Percentiles rank a stretch among this genome's conserved stretches.
phyloP scores from a whole-genome alignment of 805 yeast species.

The Torulaspora maleeae region DNA sequence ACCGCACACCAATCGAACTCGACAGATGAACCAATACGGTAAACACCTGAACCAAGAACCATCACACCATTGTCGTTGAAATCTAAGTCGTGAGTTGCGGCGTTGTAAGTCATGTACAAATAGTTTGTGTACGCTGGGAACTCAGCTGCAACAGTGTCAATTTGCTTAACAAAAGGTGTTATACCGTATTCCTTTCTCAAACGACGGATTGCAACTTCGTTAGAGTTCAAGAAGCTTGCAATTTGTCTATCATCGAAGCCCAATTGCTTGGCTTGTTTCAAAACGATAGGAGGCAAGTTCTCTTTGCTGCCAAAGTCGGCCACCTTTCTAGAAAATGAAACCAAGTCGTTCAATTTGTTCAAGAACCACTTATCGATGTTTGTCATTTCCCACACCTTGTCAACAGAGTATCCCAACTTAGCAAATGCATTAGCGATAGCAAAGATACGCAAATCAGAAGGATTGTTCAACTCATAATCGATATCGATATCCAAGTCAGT shows the following conservation, averaged over 20 bases:
- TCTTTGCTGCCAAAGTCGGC: slow-evolving; percentile 50
- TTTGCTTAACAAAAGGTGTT: slow-evolving; percentile 90
- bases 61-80: slow-evolving; percentile 91
- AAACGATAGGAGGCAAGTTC: slow-evolving; percentile 54
- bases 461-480: slow-evolving; percentile 89
- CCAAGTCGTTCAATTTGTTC: slow-evolving; percentile 73
- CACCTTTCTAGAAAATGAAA: slow-evolving; percentile 62
- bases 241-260: slow-evolving; percentile 97
- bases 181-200: slow-evolving; percentile 82
- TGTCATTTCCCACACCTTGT: slow-evolving; percentile 85
- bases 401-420: slow-evolving; percentile 77
- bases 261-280: slow-evolving; percentile 88
- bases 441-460: slow-evolving; percentile 94
- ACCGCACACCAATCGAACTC: slow-evolving; percentile 99
- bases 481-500: slow-evolving; percentile 88
- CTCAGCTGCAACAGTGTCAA: slow-evolving; percentile 98
- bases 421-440: slow-evolving; percentile 94
- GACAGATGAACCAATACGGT: slow-evolving; percentile 97
- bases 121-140: slow-evolving; percentile 96
- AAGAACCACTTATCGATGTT: slow-evolving; percentile 96
- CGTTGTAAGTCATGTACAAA: slow-evolving; percentile 91
- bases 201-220: slow-evolving; percentile 89
- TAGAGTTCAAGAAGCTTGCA: slow-evolving; percentile 81
- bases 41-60: slow-evolving; percentile 97
- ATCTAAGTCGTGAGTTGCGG: slow-evolving; percentile 77